Percentiles rank a stretch among this genome's conserved stretches.
Conservation (phyloP, 2,329 filamentous ascomycete genomes). For the Alternaria rosae region DNA sequence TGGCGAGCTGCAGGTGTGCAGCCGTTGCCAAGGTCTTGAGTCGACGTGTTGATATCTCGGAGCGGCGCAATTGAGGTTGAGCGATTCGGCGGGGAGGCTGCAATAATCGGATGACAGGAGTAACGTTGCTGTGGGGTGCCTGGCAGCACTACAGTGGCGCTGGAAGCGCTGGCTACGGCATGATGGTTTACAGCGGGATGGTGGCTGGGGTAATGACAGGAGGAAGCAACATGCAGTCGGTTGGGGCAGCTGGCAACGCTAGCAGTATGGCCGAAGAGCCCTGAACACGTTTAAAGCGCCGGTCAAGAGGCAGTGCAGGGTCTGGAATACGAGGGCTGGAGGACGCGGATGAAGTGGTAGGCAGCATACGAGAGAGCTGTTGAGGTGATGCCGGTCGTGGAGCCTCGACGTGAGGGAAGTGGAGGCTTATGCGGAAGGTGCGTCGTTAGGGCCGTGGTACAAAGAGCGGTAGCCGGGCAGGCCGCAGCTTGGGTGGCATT, state of each 20-base stretch:
- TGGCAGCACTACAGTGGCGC: constrained; percentile 4
- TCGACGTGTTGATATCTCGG: background rate
- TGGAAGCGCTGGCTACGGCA: background rate
- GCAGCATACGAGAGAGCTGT: background rate
- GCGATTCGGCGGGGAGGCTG: constrained; percentile 1
- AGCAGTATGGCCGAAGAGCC: background rate
- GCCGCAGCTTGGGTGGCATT: constrained; percentile 10
- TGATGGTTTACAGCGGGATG: background rate
- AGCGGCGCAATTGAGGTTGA: constrained; percentile 5
- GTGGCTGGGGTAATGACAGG: background rate
- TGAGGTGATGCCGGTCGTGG: background rate
- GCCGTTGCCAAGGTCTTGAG: background rate
- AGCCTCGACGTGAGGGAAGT: background rate
- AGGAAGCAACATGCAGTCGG: constrained; percentile 3
- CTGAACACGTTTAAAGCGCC: background rate
- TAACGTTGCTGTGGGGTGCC: background rate
- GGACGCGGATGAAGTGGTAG: background rate
- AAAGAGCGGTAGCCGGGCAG: constrained; percentile 9
- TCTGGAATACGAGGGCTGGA: background rate
- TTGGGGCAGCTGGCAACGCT: background rate
- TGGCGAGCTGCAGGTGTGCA: constrained; percentile 1
- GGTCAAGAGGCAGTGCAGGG: background rate
- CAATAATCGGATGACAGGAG: background rate
- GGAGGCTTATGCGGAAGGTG: constrained; percentile 4
- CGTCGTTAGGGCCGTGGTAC: background rate